Percentiles rank a stretch among this genome's conserved stretches.
Evolutionary conservation across 768 basidiomycete genomes (phyloP).

Genomic region (Termitomyces sp.): DNA sequence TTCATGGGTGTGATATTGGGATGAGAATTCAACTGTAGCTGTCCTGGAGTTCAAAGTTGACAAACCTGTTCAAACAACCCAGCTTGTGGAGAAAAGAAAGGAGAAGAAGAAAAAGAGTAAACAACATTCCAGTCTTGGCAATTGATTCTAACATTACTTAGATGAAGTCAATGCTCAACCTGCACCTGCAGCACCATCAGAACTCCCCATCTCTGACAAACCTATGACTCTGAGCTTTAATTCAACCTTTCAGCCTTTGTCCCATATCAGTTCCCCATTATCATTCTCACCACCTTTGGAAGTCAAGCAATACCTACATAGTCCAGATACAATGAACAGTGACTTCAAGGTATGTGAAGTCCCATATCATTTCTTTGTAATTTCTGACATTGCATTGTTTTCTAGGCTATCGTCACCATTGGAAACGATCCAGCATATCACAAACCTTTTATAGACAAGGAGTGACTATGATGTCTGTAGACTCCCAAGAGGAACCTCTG

Average conservation of each 20-base stretch:
- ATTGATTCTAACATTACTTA: not conserved
- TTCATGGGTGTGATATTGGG: slow-evolving; percentile 88
- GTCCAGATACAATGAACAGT: no score
- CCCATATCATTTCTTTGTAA: no score
- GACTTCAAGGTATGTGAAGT: no score
- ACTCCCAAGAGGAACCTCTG: no score
- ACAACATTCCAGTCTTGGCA: not conserved
- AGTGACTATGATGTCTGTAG: no score
- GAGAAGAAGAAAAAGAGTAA: slow-evolving; percentile 63
- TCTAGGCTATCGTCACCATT: no score
- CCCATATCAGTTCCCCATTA: no score
- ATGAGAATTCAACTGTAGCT: slow-evolving; percentile 75
- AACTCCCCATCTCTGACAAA: slow-evolving; percentile 72
- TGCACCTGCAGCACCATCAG: slow-evolving; percentile 52
- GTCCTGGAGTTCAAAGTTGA: slow-evolving; percentile 80
- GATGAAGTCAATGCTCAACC: slow-evolving; percentile 31
- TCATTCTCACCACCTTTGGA: no score
- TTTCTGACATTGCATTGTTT: no score
- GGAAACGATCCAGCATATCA: not conserved
- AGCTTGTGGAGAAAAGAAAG: slow-evolving; percentile 39
- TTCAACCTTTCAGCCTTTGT: slow-evolving; percentile 4
- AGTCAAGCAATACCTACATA: no score
- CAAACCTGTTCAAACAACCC: slow-evolving; percentile 39
- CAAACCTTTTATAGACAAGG: not conserved
- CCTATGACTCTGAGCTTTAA: slow-evolving; percentile 77